A percentile compares a stretch with the other conserved stretches of the same genome.
Conservation (phyloP, 805 yeast genomes). For the Debaryomyces prosopidis region DNA sequence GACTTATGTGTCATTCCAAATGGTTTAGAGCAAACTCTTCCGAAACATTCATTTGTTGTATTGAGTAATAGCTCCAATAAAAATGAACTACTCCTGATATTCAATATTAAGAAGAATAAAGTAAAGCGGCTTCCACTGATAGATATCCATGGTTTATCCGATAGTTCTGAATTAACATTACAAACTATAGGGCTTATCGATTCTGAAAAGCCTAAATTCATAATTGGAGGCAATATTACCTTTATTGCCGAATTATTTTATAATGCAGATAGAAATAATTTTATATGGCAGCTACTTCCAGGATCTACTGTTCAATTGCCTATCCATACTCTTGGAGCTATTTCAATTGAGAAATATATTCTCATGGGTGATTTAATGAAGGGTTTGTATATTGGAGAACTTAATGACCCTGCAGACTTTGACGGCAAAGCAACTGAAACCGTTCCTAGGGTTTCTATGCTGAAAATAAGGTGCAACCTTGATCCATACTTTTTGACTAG, state of each 20-base stretch:
- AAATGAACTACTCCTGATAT: slow-evolving; percentile 10
- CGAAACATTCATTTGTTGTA: slow-evolving; percentile 12
- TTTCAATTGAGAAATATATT: neutral
- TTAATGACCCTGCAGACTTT: neutral
- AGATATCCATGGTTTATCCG: slow-evolving; percentile 11
- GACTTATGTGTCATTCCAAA: slow-evolving; percentile 16
- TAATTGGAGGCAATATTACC: slow-evolving; percentile 18
- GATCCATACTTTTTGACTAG: slow-evolving; percentile 15
- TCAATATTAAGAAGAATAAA: slow-evolving; percentile 8
- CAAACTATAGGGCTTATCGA: slow-evolving; percentile 15
- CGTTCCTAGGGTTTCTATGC: slow-evolving; percentile 2
- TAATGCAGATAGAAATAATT: slow-evolving; percentile 1
- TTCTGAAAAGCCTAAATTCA: slow-evolving; percentile 9
- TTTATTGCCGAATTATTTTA: slow-evolving; percentile 6
- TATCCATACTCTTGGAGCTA: slow-evolving; percentile 7
- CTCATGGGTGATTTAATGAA: slow-evolving; percentile 18
- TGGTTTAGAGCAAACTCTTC: neutral
- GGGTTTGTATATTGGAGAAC: slow-evolving; percentile 11
- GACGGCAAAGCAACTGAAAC: neutral
- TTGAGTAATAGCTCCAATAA: slow-evolving; percentile 11
- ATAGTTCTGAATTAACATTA: slow-evolving; percentile 7
- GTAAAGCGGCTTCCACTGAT: slow-evolving; percentile 8
- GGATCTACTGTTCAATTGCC: slow-evolving; percentile 10
- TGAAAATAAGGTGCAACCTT: neutral
- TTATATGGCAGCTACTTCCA: slow-evolving; percentile 13